Conservation (phyloP, 2,329 filamentous ascomycete genomes). For the Arachnopeziza araneosa region DNA sequence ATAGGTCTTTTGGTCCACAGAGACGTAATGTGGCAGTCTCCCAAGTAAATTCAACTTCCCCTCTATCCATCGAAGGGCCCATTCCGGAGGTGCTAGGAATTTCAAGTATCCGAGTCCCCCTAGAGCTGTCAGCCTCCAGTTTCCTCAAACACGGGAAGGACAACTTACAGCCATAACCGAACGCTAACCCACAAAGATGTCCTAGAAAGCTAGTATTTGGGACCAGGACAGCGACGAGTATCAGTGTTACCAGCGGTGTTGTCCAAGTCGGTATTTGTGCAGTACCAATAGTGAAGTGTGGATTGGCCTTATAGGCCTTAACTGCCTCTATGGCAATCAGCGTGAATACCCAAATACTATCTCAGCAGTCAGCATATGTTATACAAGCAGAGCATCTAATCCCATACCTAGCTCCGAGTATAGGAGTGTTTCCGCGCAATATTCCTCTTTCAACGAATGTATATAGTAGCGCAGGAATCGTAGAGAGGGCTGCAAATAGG, state of each 20-base stretch:
- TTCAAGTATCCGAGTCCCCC: slow-evolving; percentile 85
- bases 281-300: slow-evolving; percentile 60
- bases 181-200: slow-evolving; percentile 74
- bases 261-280: slow-evolving; percentile 85
- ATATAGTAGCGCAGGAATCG: slow-evolving; percentile 78
- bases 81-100: slow-evolving; percentile 84
- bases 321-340: slow-evolving; percentile 81
- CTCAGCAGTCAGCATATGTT: slow-evolving; percentile 16
- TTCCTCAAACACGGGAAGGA: neutral
- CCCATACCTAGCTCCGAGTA: slow-evolving; percentile 74
- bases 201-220: slow-evolving; percentile 80
- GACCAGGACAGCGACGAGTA: slow-evolving; percentile 71
- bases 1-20: slow-evolving; percentile 92
- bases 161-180: slow-evolving; percentile 75
- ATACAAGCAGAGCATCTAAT: no score
- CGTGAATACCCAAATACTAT: slow-evolving; percentile 87
- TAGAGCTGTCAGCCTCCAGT: slow-evolving; percentile 30
- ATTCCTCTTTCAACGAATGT: slow-evolving; percentile 71
- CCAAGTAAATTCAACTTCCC: slow-evolving; percentile 79
- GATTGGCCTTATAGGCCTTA: slow-evolving; percentile 76
- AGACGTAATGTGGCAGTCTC: slow-evolving; percentile 84
- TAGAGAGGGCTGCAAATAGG: slow-evolving; percentile 57
- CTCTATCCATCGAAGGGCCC: slow-evolving; percentile 82
- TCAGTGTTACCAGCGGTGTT: slow-evolving; percentile 70
- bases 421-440: slow-evolving; percentile 62